Conservation (phyloP, 192 early-diverging fungal species). For the Cladochytrium replicatum region DNA sequence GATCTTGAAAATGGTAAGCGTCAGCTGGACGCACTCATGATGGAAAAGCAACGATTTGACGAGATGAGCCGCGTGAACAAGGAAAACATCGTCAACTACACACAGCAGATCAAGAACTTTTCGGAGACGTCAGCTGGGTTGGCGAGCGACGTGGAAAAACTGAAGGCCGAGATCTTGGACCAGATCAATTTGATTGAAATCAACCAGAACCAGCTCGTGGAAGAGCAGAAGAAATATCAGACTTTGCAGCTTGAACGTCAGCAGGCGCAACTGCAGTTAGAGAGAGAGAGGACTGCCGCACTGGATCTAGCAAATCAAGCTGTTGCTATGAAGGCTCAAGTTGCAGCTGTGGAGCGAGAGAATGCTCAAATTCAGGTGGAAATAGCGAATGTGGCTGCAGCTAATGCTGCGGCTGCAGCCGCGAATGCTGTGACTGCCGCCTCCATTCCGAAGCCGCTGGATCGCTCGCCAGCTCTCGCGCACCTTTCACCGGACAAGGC, state of each 20-base stretch:
- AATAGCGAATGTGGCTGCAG: neutral
- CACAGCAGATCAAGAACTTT: constrained; percentile 32
- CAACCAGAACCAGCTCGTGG: constrained; percentile 48
- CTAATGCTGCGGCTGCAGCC: neutral
- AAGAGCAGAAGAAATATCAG: constrained; percentile 53
- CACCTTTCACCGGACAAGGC: neutral
- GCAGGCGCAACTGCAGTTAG: constrained; percentile 6
- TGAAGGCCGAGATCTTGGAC: constrained; percentile 47
- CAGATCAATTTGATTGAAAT: constrained; percentile 54
- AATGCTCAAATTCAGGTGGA: neutral
- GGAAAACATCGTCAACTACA: constrained; percentile 38
- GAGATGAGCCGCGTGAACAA: constrained; percentile 33
- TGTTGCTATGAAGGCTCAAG: neutral
- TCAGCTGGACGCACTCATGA: constrained; percentile 17
- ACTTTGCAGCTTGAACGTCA: constrained; percentile 33
- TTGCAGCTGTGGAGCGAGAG: neutral
- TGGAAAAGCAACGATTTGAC: constrained; percentile 16
- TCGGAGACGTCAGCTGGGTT: constrained; percentile 46
- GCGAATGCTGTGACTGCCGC: neutral
- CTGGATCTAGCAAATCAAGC: constrained; percentile 3
- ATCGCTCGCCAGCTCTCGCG: neutral
- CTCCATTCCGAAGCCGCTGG: neutral
- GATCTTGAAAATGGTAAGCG: constrained; percentile 43
- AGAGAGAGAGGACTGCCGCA: neutral
- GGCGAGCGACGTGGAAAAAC: constrained; percentile 40